phyloP scores from a whole-genome alignment of 257 asterid genomes.

The Osmanthus fragrans region DNA sequence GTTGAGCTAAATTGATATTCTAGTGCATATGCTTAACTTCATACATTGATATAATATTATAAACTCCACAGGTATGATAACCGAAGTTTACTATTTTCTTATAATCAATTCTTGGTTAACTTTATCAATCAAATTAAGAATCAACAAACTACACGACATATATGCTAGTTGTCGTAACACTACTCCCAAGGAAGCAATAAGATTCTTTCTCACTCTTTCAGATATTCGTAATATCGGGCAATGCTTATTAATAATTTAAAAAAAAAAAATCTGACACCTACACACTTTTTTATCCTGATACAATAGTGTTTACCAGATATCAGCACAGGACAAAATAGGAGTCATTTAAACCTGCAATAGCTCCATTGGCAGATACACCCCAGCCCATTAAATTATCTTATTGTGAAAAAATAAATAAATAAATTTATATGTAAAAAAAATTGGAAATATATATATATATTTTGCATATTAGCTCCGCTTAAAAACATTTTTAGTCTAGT shows the following conservation, averaged over 20 bases:
- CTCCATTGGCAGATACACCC: no score
- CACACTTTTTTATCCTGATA: neutral
- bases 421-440: no score
- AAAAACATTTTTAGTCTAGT: no score
- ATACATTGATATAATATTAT: neutral
- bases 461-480: no score
- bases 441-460: no score
- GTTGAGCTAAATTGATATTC: neutral
- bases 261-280: neutral
- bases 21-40: neutral
- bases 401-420: no score
- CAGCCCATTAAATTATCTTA: no score
- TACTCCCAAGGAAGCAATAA: neutral
- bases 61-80: neutral
- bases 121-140: neutral
- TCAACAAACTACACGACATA: neutral
- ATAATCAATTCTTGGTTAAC: neutral
- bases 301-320: slow-evolving; percentile 3
- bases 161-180: neutral
- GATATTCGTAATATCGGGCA: neutral
- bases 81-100: neutral
- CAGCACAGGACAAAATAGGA: slow-evolving; percentile 12
- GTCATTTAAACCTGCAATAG: slow-evolving; percentile 22
- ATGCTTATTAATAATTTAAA: neutral
- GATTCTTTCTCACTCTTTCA: slow-evolving; percentile 1